Evolutionary conservation across 164 flowering plant species (phyloP).

Genomic region (Brasenia schreberi): DNA sequence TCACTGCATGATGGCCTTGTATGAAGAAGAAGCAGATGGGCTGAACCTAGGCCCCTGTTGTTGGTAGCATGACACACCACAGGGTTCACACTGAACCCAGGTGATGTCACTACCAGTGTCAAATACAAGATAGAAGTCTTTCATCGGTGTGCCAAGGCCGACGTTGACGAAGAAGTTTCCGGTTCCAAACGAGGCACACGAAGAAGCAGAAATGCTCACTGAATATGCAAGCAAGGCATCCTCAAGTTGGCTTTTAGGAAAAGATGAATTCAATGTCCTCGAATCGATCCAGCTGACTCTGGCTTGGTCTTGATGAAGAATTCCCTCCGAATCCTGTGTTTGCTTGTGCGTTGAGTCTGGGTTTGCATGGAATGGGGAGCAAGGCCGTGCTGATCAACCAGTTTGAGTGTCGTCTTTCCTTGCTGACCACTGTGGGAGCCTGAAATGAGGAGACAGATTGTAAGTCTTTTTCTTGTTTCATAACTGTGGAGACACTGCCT

Average conservation of each 20-base stretch:
- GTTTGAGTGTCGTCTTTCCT: slow-evolving; percentile 8
- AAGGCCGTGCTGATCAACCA: slow-evolving; percentile 17
- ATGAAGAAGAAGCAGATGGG: slow-evolving; percentile 24
- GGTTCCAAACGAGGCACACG: slow-evolving; percentile 29
- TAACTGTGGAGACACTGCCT: no score
- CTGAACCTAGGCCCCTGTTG: slow-evolving; percentile 11
- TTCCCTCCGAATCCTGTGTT: background rate
- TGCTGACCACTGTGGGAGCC: background rate
- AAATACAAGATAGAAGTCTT: slow-evolving; percentile 31
- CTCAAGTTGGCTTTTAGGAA: no score
- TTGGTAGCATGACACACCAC: slow-evolving; percentile 1
- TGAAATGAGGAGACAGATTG: background rate
- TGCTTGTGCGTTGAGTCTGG: slow-evolving; percentile 2
- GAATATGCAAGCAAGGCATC: background rate
- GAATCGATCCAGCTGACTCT: slow-evolving; percentile 3
- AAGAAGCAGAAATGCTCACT: slow-evolving; percentile 24
- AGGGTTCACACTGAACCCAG: slow-evolving; percentile 49
- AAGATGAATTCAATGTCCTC: background rate
- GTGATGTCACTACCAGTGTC: slow-evolving; percentile 61
- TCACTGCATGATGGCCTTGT: slow-evolving; percentile 29
- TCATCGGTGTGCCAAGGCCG: slow-evolving; percentile 54
- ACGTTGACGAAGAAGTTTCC: slow-evolving; percentile 47
- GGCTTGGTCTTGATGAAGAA: slow-evolving; percentile 2
- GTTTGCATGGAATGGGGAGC: slow-evolving; percentile 9
- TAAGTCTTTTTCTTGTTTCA: no score